Base-by-base conservation (phyloP, 805 yeast species). In the Kodamaea restingae region DNA sequence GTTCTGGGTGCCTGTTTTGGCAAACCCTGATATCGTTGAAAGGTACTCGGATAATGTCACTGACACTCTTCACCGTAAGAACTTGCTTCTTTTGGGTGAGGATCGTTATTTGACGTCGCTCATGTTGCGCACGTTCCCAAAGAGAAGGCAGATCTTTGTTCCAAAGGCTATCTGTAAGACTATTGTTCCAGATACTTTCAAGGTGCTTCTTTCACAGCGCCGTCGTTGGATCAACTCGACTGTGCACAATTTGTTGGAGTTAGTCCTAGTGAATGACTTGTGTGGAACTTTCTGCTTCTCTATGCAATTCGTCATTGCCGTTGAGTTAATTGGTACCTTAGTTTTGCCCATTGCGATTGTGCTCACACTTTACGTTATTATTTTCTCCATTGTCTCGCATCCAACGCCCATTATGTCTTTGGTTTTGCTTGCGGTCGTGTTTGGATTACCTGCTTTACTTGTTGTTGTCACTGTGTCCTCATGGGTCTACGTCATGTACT, bases 161-260 rank as follows among this genome's bases (percentile, higher is more conserved):
- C 83, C 95, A 2, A 87, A 87, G 58, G 96, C 96, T 4, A 91
- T 85, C 3, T 88, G 96, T 67, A 87, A 87, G 55, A 88, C 97
- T 0, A 64, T 87, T 44, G 96, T 83, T n/a, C 97, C 97, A 0
- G 84, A 81, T 51, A 72, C 73, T 35, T 88, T 88, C 58, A 73
- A 64, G 46, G 93, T 88, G 35, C 69, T 88, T 47, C 68, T 88
- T 34, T 88, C 96, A 1, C 97, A 88, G 60, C 82, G 97, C 60
- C 86, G 97, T 67, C 84, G 97, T 59, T 88, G 97, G 97, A 88
- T 88, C 51, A 88, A 88, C 61, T 88, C 96, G 4, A 90, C 97
- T 0, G 90, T 88, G 26, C 97, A 88, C 62, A 88, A 88, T 55
- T 74, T 88, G 61, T 75, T 90, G 80, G 97, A 88, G 60, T 76